Evolutionary conservation across 805 yeast genomes (phyloP).

Genomic region (Hanseniaspora meyeri): DNA sequence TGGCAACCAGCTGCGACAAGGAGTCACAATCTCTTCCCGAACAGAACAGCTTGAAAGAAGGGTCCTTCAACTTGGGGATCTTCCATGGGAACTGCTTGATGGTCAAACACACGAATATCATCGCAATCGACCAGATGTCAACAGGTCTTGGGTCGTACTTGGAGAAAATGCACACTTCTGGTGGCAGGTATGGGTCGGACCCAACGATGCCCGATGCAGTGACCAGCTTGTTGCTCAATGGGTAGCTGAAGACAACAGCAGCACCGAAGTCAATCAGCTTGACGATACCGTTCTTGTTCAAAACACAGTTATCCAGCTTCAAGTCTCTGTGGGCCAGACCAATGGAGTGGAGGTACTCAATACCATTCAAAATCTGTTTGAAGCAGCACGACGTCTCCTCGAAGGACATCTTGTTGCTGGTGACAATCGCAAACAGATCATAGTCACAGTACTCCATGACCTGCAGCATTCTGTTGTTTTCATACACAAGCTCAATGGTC

Average conservation of each 20-base stretch:
- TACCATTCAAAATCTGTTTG: slow-evolving; percentile 70
- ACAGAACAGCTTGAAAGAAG: slow-evolving; percentile 71
- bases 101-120: slow-evolving; percentile 84
- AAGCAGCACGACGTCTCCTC: slow-evolving; percentile 81
- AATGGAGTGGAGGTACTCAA: slow-evolving; percentile 65
- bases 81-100: slow-evolving; percentile 91
- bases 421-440: slow-evolving; percentile 85
- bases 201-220: slow-evolving; percentile 81
- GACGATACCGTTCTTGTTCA: slow-evolving; percentile 68
- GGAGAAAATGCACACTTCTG: slow-evolving; percentile 74
- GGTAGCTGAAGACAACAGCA: slow-evolving; percentile 82
- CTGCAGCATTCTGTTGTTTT: slow-evolving; percentile 72
- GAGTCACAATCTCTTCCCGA: slow-evolving; percentile 59
- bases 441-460: slow-evolving; percentile 92
- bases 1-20: slow-evolving; percentile 47
- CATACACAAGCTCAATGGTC: slow-evolving; percentile 84
- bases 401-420: slow-evolving; percentile 76
- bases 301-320: slow-evolving; percentile 85
- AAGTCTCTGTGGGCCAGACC: slow-evolving; percentile 88
- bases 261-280: slow-evolving; percentile 89
- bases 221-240: slow-evolving; percentile 57
- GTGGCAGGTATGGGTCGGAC: slow-evolving; percentile 81
- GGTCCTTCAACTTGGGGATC: slow-evolving; percentile 70
- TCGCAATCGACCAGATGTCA: slow-evolving; percentile 87
- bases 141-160: slow-evolving; percentile 87